Conservation (phyloP, 1,284 basidiomycete genomes). For the Ustilago xerochloae region DNA sequence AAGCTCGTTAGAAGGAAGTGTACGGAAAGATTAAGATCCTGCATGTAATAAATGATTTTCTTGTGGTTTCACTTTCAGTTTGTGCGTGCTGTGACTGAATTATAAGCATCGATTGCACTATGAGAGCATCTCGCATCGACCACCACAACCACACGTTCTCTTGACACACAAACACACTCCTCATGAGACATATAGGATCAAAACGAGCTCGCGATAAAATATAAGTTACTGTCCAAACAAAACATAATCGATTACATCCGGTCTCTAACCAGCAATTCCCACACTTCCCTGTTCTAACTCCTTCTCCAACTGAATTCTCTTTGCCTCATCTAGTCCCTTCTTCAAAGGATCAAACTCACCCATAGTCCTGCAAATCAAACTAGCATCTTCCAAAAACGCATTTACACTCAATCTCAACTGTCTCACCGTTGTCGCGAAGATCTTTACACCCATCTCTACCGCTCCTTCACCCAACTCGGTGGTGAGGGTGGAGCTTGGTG, state of each 20-base stretch:
- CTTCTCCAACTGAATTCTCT: slow-evolving; percentile 29
- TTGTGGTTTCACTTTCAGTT: background rate
- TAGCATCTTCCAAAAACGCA: slow-evolving; percentile 55
- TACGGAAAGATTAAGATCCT: background rate
- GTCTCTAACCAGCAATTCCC: slow-evolving; percentile 48
- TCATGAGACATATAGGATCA: background rate
- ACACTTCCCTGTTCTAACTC: slow-evolving; percentile 58
- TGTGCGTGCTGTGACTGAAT: no score
- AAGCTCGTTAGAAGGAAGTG: slow-evolving; percentile 26
- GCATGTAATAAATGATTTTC: background rate
- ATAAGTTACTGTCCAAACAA: background rate
- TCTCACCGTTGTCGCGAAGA: slow-evolving; percentile 57
- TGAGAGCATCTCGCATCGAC: no score
- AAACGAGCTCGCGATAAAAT: background rate
- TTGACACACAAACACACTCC: background rate
- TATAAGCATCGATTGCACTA: no score
- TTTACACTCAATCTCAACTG: slow-evolving; percentile 58
- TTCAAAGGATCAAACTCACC: slow-evolving; percentile 46
- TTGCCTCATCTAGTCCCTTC: slow-evolving; percentile 28
- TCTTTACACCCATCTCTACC: slow-evolving; percentile 46
- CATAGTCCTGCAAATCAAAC: slow-evolving; percentile 56
- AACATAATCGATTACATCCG: background rate
- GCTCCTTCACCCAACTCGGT: no score
- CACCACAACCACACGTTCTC: no score
- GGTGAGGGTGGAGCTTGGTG: no score